Base-by-base conservation (phyloP, 768 basidiomycete genomes). In the Asterophora parasitica region DNA sequence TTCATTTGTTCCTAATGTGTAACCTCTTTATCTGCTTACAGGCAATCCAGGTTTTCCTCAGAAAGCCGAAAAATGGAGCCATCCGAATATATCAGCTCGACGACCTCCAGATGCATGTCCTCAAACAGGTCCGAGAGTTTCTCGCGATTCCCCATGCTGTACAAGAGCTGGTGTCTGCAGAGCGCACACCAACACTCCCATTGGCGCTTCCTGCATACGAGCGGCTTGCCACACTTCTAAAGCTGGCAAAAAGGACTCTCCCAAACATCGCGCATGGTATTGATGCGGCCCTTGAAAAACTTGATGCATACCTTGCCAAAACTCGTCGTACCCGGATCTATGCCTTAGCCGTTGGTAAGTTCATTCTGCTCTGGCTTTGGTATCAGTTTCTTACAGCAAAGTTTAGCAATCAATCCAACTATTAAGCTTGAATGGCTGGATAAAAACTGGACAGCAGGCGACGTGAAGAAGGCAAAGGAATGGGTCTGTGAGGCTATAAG, bases 151-250 rank as follows among this genome's bases (percentile, higher is more conserved):
- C 55, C 3, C 63, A 65, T 43, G 8, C 49, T 10, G 56, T 61
- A 4, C 65, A 66, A 37, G 57, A 65, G 39, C 7, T 35, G 4
- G 34, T 35, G 6, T 35, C 34, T 7, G 34, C 34, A 6, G 34
- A 35, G 4, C 7, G n/a, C 7, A 35, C 32, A 61, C 65, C 61
- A 9, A 65, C 65, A 9, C 58, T 65, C 6, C 61, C 62, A 2
- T 40, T 60, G 17, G 63, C 58, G 0, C 48, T 68, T 1, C 64
- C 61, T 1, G 35, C 60, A 8, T 68, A 63, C 34, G 60, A 68
- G 48, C 7, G 57, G 26, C 54, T 66, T 8, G 54, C 61, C 9
- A 13, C 16, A 3, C 54, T 30, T 57, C 46, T 59, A 15, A 33
- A 49, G 20, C 30, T 53, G 7, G 16, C 11, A 15, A 38, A 38